phyloP scores from a whole-genome alignment of 2,329 filamentous ascomycete species.

The Aaosphaeria pasadenensis region DNA sequence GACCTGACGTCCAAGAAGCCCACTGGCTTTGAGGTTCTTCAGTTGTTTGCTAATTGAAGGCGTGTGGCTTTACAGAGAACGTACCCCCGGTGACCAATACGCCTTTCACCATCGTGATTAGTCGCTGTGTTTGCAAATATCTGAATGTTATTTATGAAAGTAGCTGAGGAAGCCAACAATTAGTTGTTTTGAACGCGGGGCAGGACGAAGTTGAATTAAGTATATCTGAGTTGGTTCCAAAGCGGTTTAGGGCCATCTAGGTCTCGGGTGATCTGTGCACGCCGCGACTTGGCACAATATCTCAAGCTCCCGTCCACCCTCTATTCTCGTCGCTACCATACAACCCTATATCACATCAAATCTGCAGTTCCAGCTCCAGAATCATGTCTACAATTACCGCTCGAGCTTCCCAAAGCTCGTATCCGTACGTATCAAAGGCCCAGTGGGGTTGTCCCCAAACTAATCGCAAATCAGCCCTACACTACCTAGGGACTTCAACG shows the following conservation, averaged over 20 bases:
- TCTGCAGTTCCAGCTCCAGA: neutral
- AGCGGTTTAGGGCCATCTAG: no score
- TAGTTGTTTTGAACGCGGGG: no score
- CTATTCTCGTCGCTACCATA: no score
- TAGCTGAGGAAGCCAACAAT: no score
- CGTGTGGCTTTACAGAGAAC: neutral
- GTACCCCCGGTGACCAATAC: conserved; percentile 73
- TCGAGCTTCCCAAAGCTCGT: conserved; percentile 71
- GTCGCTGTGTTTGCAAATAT: no score
- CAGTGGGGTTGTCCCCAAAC: conserved; percentile 2
- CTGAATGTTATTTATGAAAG: no score
- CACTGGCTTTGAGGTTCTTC: conserved; percentile 54
- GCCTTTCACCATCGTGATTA: conserved; percentile 42
- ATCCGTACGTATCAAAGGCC: conserved; percentile 49
- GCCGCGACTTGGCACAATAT: no score
- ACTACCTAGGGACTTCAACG: conserved; percentile 79
- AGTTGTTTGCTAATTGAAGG: neutral
- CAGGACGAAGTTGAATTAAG: no score
- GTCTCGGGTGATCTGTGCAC: no score
- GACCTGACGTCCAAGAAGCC: conserved; percentile 78
- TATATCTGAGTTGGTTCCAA: no score
- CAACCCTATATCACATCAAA: no score
- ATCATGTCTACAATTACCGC: conserved; percentile 82
- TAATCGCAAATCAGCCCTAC: conserved; percentile 54
- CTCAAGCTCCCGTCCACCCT: no score